Conservation (phyloP, 805 yeast species). For the Metschnikowia baotianmanensis region DNA sequence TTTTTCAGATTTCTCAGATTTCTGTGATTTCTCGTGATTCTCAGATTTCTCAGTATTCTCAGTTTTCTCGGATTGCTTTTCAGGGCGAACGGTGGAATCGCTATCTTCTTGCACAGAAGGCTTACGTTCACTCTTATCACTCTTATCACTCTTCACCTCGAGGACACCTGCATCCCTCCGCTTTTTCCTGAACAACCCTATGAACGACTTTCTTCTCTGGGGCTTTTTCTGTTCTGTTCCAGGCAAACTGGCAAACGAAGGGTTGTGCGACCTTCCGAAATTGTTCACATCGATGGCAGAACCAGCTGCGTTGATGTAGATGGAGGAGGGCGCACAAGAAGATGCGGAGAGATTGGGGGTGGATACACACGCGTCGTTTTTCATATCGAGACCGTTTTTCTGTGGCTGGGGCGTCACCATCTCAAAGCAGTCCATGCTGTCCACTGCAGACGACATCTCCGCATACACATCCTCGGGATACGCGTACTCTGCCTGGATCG, state of each 20-base stretch:
- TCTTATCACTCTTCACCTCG: too few relatives aligned
- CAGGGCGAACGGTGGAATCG: too few relatives aligned
- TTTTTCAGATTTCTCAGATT: background rate
- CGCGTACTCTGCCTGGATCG: conserved; percentile 13
- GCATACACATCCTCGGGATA: conserved; percentile 9
- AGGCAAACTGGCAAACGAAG: conserved; percentile 27
- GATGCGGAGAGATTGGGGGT: conserved; percentile 17
- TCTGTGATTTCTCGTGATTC: background rate
- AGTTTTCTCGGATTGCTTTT: too few relatives aligned
- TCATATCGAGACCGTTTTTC: background rate
- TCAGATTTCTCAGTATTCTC: too few relatives aligned
- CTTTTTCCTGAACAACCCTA: conserved; percentile 33
- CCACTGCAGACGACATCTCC: conserved; percentile 3
- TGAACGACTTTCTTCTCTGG: conserved; percentile 29
- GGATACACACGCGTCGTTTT: conserved; percentile 13
- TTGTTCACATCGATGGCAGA: conserved; percentile 40
- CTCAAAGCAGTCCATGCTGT: conserved; percentile 16
- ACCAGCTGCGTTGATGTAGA: conserved; percentile 25
- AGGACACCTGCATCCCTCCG: background rate
- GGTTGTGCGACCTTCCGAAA: conserved; percentile 39
- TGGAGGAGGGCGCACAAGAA: conserved; percentile 1
- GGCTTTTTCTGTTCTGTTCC: background rate
- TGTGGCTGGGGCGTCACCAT: conserved; percentile 12
- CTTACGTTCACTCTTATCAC: too few relatives aligned
- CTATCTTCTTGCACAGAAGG: too few relatives aligned